phyloP scores from a whole-genome alignment of 129 eudicot species.

The Centrapalus pauciflorus region DNA sequence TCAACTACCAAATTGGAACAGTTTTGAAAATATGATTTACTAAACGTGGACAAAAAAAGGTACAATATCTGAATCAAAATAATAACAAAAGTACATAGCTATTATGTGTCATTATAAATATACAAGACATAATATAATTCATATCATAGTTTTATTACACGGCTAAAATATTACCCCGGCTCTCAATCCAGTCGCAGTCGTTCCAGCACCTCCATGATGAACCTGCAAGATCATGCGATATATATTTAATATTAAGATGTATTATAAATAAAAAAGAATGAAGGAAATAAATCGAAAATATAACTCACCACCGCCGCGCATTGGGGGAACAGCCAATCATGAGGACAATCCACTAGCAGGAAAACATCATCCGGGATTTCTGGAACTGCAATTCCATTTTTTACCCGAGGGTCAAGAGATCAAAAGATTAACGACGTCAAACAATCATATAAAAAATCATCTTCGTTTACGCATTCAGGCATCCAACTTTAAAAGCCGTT shows the following conservation, averaged over 20 bases:
- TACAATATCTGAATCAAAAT: too few relatives aligned
- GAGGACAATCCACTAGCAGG: conserved; percentile 81
- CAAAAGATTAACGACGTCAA: background rate
- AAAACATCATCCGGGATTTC: conserved; percentile 64
- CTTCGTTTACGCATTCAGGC: background rate
- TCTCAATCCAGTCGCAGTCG: conserved; percentile 90
- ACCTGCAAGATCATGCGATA: conserved; percentile 40
- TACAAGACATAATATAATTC: too few relatives aligned
- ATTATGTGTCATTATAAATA: too few relatives aligned
- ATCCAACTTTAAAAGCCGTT: background rate
- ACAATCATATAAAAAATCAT: background rate
- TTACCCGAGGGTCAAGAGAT: background rate
- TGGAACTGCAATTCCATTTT: conserved; percentile 50
- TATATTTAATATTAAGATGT: background rate
- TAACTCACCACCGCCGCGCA: conserved; percentile 93
- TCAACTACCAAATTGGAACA: too few relatives aligned
- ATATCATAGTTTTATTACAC: too few relatives aligned
- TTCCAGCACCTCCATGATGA: conserved; percentile 99
- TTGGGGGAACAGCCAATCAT: conserved; percentile 98
- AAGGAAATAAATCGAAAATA: conserved; percentile 12
- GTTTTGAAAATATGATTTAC: too few relatives aligned
- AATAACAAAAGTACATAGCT: too few relatives aligned
- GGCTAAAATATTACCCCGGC: conserved; percentile 66
- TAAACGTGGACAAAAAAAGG: too few relatives aligned
- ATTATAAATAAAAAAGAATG: too few relatives aligned